Conservation (phyloP, 2,329 filamentous ascomycete species). For the Calonectria hongkongensis region DNA sequence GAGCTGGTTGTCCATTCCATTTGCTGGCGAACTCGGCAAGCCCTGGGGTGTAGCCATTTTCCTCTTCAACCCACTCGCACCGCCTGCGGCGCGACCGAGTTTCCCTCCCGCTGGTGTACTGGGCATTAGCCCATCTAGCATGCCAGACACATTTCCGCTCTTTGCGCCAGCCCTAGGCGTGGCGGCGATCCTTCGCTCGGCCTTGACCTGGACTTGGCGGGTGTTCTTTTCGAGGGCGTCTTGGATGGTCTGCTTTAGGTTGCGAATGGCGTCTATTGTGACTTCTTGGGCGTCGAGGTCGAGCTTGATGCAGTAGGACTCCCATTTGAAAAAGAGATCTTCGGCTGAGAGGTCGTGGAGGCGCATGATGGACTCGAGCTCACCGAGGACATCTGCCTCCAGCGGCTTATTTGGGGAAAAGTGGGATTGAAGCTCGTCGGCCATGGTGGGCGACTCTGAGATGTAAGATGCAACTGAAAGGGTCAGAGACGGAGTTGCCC, state of each 20-base stretch:
- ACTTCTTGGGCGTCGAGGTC: slow-evolving; percentile 83
- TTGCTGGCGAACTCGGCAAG: slow-evolving; percentile 59
- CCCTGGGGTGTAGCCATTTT: slow-evolving; percentile 56
- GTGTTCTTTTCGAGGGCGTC: slow-evolving; percentile 87
- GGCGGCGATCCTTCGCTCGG: slow-evolving; percentile 76
- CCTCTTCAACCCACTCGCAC: slow-evolving; percentile 57
- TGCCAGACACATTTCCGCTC: slow-evolving; percentile 85
- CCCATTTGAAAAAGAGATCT: slow-evolving; percentile 99
- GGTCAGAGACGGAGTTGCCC: background rate
- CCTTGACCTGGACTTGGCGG: slow-evolving; percentile 77
- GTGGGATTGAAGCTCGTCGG: slow-evolving; percentile 59
- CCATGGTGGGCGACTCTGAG: slow-evolving; percentile 56
- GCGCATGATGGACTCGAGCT: slow-evolving; percentile 90
- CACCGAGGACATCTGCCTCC: slow-evolving; percentile 84
- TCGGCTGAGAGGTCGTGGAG: slow-evolving; percentile 87
- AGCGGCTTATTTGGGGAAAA: slow-evolving; percentile 70
- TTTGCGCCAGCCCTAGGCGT: slow-evolving; percentile 76
- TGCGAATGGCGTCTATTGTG: slow-evolving; percentile 81
- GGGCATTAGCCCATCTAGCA: slow-evolving; percentile 84
- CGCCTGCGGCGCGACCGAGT: slow-evolving; percentile 62
- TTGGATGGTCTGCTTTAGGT: slow-evolving; percentile 91
- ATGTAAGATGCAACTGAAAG: background rate
- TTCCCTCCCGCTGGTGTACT: slow-evolving; percentile 72
- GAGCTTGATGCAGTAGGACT: slow-evolving; percentile 97
- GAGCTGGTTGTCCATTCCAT: slow-evolving; percentile 59